Evolutionary conservation across 352 stramenopile species (phyloP).

Genomic region (Stephanocyclus meneghinianus): DNA sequence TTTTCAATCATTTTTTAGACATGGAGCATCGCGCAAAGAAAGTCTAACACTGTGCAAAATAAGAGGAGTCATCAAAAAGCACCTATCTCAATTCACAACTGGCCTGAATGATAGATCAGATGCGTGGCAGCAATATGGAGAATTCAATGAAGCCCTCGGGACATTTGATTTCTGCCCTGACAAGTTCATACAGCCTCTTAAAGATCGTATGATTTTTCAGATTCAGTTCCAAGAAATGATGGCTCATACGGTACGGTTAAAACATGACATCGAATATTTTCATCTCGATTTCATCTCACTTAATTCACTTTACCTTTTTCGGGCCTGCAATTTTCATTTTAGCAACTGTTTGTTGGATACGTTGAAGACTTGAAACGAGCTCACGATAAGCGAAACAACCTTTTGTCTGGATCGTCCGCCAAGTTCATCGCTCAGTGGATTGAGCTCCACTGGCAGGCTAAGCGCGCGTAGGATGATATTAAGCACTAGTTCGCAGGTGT

Average conservation of each 20-base stretch:
- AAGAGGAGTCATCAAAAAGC: conserved; percentile 48
- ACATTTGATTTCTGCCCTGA: conserved; percentile 57
- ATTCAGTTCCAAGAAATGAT: conserved; percentile 69
- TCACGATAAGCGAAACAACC: conserved; percentile 36
- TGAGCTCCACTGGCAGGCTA: conserved; percentile 36
- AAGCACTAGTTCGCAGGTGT: not conserved
- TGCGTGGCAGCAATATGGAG: conserved; percentile 56
- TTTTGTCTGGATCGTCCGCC: conserved; percentile 33
- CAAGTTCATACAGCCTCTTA: conserved; percentile 57
- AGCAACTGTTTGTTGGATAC: conserved; percentile 56
- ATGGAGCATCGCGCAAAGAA: conserved; percentile 40
- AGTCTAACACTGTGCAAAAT: conserved; percentile 53
- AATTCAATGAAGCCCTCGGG: conserved; percentile 53
- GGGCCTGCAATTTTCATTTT: not conserved
- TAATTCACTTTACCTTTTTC: not conserved
- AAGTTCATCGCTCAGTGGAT: conserved; percentile 45
- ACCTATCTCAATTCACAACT: conserved; percentile 48
- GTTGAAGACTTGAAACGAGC: conserved; percentile 49
- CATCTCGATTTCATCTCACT: not conserved
- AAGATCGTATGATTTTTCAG: conserved; percentile 57
- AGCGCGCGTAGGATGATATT: not conserved
- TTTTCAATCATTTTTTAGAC: conserved; percentile 45
- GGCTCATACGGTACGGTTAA: conserved; percentile 39
- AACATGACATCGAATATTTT: conserved; percentile 5
- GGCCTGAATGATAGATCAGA: conserved; percentile 46